Percentiles rank a stretch among this genome's conserved stretches.
phyloP scores from a whole-genome alignment of 2,329 filamentous ascomycete genomes.

The Exophiala alcalophila region DNA sequence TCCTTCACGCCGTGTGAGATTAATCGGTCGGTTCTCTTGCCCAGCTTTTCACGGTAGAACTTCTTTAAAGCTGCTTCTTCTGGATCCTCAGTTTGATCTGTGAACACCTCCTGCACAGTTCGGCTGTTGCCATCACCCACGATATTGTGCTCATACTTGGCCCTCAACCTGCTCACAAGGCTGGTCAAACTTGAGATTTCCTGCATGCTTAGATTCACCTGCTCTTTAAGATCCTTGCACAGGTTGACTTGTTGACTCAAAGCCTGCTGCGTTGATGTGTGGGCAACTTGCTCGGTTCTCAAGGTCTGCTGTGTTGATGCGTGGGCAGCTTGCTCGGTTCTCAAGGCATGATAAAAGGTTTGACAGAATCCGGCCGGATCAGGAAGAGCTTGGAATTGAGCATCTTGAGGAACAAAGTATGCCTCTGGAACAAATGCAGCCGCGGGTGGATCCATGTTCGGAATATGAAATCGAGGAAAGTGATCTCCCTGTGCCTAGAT shows the following conservation, averaged over 20 bases:
- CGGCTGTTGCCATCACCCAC: background rate
- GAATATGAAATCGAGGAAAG: background rate
- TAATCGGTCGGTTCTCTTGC: no score
- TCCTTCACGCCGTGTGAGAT: no score
- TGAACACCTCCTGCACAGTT: background rate
- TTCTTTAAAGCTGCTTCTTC: conserved; percentile 15
- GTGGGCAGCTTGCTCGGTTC: conserved; percentile 28
- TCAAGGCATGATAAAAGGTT: conserved; percentile 15
- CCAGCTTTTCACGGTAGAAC: conserved; percentile 15
- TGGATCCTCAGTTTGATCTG: background rate
- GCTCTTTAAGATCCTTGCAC: conserved; percentile 12
- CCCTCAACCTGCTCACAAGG: conserved; percentile 23
- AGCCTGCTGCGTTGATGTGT: conserved; percentile 20
- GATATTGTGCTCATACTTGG: conserved; percentile 25
- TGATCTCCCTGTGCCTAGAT: conserved; percentile 6
- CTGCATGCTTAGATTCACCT: conserved; percentile 13
- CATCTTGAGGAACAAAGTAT: no score
- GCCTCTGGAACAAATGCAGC: conserved; percentile 8
- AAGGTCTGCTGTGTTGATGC: conserved; percentile 15
- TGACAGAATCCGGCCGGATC: conserved; percentile 12
- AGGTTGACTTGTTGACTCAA: conserved; percentile 17
- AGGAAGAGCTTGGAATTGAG: conserved; percentile 1
- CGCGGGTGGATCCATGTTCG: conserved; percentile 16
- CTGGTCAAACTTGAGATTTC: conserved; percentile 20
- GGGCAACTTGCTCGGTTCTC: conserved; percentile 27